phyloP scores from a whole-genome alignment of 208 protist genomes.

The Trypanosoma lewisi region DNA sequence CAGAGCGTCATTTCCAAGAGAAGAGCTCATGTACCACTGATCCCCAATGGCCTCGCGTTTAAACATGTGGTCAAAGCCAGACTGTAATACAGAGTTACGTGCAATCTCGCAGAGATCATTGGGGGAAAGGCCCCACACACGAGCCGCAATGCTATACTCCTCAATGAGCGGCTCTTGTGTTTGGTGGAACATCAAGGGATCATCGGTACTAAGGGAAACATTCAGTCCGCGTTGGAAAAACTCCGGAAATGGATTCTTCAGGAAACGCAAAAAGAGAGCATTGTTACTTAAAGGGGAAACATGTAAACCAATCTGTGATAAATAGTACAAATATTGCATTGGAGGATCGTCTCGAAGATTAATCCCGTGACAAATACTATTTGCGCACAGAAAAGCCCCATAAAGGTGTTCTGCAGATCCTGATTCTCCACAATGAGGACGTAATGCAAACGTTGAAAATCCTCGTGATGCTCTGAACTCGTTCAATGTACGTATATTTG shows the following conservation, averaged over 20 bases:
- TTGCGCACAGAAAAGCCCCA: slow-evolving; percentile 92
- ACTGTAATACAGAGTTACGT: slow-evolving; percentile 90
- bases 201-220: slow-evolving; percentile 97
- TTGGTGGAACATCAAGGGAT: slow-evolving; percentile 97
- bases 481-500: slow-evolving; percentile 98
- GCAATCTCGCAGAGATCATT: slow-evolving; percentile 93
- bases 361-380: slow-evolving; percentile 98
- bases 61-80: slow-evolving; percentile 86
- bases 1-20: slow-evolving; percentile 83
- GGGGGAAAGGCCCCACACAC: slow-evolving; percentile 87
- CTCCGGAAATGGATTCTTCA: slow-evolving; percentile 95
- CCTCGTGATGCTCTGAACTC: slow-evolving; percentile 88
- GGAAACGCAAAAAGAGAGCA: slow-evolving; percentile 97
- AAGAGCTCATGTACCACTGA: slow-evolving; percentile 87
- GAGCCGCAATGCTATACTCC: slow-evolving; percentile 93
- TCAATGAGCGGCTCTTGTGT: slow-evolving; percentile 94
- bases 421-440: slow-evolving; percentile 98
- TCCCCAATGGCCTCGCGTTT: slow-evolving; percentile 89
- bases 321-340: slow-evolving; percentile 99
- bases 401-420: slow-evolving; percentile 93
- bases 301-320: slow-evolving; percentile 97
- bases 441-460: slow-evolving; percentile 95
- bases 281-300: slow-evolving; percentile 99
- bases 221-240: slow-evolving; percentile 97
- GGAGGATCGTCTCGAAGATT: slow-evolving; percentile 93